Evolutionary conservation across 75 land plant species (phyloP), one percentile per base, ranked within the genome.

Genomic region (Picea sitchensis): DNA sequence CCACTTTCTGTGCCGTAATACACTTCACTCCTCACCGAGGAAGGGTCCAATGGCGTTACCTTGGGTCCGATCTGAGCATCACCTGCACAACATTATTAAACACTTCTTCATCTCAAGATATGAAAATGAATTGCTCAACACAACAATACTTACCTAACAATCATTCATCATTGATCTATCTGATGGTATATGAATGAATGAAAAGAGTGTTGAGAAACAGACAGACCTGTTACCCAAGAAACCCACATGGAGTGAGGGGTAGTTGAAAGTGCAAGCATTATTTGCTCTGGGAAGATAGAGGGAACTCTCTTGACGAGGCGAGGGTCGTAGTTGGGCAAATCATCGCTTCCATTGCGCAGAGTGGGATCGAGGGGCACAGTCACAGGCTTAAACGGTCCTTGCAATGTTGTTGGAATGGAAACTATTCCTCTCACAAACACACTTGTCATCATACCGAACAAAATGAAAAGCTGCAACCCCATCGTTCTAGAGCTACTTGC

Each of bases 321-420:
- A 1, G 98, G 91, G 61, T 96, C 80, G 69, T 83, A 67, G 75
- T 89, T 76, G 41, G 94, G 92, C 72, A 96, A 65, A 79, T 96
- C 98, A 58, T 96, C 90, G 81, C 98, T 96, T 18, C 92, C 94
- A 4, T 59, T 32, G 14, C 91, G 84, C 31, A 96, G 79, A 1
- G 84, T 83, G 0, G 85, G 76, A 78, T 96, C 96, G 67, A 96
- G 87, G 5, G 85, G 78, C 26, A 83, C 86, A 3, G 98, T 93
- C 20, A 77, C 86, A 7, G 98, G 98, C 75, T 61, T n/a, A 65
- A 93, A 96, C 2, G 98, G 98, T 11, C 98, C 98, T 14, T 96
- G 89, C 26, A 88, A 76, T 12, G 98, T 93, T 31, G 88, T 93
- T 14, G 98, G 96, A 31, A 90, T 61, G 30, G 15, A 21, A 2